Base-by-base conservation (phyloP, 495 filamentous ascomycete genomes). In the Monascus purpureus region DNA sequence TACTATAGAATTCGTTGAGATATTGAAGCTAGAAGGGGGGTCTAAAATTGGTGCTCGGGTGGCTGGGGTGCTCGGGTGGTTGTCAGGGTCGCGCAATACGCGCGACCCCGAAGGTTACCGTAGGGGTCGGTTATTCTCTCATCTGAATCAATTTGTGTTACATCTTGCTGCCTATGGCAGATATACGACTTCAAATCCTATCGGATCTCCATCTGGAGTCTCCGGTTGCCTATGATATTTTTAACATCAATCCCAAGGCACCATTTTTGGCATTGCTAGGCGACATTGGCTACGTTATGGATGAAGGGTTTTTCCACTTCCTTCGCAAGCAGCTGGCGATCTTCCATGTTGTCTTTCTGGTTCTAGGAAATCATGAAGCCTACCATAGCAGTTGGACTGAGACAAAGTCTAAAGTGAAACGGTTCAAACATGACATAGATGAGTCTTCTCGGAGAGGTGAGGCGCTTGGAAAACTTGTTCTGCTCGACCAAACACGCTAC, bases 141-240 rank as follows among this genome's bases (percentile, higher is more conserved):
- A n/a, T n/a, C n/a, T n/a, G n/a, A n/a, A n/a, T n/a, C n/a, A n/a
- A n/a, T 25, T 13, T 11, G 22, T 11, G 22, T 24, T 24, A 6
- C 22, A 24, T 24, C 6, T 24, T 16, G 37, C 35, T 28, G 35
- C 26, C 31, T 13, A 39, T 43, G 40, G 14, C 33, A 6, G 23
- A 18, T 12, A 18, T 17, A 13, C 34, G 68, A 60, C 33, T 72
- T 30, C 68, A 72, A 36, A 53, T 70, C 14, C 28, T 67, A 20
- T 72, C 68, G 1, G 68, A 72, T 40, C 51, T 73, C 9, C 68
- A 73, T 37, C 47, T 73, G 2, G 68, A 75, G 32, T 38, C 43
- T 5, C 44, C 51, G 0, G 45, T 52, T 8, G 36, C 48, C 15
- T 73, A 71, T 39, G 50, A 59, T 32, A 39, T 45, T 14, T 72